Conservation (phyloP, 345 rosid species). For the Populus alba region DNA sequence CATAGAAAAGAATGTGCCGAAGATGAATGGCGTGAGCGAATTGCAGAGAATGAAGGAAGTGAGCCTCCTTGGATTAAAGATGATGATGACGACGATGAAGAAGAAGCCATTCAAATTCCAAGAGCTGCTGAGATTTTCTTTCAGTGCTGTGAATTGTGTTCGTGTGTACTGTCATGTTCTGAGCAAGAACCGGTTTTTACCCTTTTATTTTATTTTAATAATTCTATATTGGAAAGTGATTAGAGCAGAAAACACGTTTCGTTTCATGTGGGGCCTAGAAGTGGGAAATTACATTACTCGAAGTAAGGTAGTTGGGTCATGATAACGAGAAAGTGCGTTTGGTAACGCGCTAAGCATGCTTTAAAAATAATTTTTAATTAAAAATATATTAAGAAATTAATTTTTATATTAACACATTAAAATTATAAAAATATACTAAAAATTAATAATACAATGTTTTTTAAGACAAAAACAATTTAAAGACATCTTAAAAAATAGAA, state of each 20-base stretch:
- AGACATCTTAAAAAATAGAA: too few relatives aligned
- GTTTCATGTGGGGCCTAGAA: background rate
- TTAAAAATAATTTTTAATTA: too few relatives aligned
- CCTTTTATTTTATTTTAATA: background rate
- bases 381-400: too few relatives aligned
- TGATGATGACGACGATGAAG: constrained; percentile 21
- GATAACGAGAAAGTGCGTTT: too few relatives aligned
- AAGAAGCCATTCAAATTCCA: constrained; percentile 12
- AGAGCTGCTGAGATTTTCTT: background rate
- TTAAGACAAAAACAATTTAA: too few relatives aligned
- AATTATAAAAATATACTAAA: too few relatives aligned
- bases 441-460: too few relatives aligned
- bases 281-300: too few relatives aligned
- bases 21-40: background rate
- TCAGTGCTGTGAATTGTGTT: background rate
- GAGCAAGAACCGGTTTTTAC: background rate
- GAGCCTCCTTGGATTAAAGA: background rate
- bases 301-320: too few relatives aligned
- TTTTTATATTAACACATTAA: too few relatives aligned
- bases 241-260: background rate
- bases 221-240: background rate
- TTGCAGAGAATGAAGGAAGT: background rate
- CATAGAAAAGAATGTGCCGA: background rate
- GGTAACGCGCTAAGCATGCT: too few relatives aligned
- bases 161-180: background rate